Evolutionary conservation across 2,329 filamentous ascomycete genomes (phyloP).

Genomic region (Hymenoscyphus fraxineus): DNA sequence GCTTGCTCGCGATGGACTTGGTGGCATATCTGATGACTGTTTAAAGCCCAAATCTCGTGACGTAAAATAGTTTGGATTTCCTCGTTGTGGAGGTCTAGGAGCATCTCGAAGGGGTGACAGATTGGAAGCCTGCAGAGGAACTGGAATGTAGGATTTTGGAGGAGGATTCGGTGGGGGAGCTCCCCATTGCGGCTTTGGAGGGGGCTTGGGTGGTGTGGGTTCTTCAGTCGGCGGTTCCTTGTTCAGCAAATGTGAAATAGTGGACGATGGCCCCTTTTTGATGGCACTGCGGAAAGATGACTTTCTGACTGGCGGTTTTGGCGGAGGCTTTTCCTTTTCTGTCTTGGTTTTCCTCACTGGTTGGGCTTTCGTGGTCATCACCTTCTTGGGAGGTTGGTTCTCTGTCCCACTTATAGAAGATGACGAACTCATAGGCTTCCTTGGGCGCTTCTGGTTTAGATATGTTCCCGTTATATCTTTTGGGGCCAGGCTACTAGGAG

Average conservation of each 20-base stretch:
- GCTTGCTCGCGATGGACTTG: slow-evolving; percentile 45
- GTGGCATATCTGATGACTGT: slow-evolving; percentile 23
- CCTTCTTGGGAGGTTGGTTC: slow-evolving; percentile 24
- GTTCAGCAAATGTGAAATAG: slow-evolving; percentile 46
- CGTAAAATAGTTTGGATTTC: slow-evolving; percentile 40
- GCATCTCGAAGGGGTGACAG: slow-evolving; percentile 35
- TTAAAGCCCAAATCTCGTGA: slow-evolving; percentile 37
- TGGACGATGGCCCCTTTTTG: slow-evolving; percentile 46
- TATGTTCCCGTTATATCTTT: slow-evolving; percentile 20
- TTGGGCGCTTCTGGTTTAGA: slow-evolving; percentile 33
- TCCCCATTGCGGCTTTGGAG: slow-evolving; percentile 29
- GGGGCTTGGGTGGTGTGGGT: slow-evolving; percentile 23
- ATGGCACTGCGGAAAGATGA: slow-evolving; percentile 46
- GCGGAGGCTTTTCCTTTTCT: slow-evolving; percentile 30
- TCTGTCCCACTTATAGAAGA: slow-evolving; percentile 28
- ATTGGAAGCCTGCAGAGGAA: slow-evolving; percentile 36
- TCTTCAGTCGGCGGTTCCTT: slow-evolving; percentile 40
- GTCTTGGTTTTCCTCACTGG: slow-evolving; percentile 33
- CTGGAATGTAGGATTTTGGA: slow-evolving; percentile 29
- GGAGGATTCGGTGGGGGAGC: slow-evolving; percentile 22
- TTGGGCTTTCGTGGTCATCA: slow-evolving; percentile 28
- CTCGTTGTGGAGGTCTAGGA: slow-evolving; percentile 37
- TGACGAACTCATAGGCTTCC: slow-evolving; percentile 29
- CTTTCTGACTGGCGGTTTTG: slow-evolving; percentile 42
- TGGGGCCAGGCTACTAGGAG: background rate